Conservation (phyloP, 169 alveolate genomes). For the Perkinsus marinus region DNA sequence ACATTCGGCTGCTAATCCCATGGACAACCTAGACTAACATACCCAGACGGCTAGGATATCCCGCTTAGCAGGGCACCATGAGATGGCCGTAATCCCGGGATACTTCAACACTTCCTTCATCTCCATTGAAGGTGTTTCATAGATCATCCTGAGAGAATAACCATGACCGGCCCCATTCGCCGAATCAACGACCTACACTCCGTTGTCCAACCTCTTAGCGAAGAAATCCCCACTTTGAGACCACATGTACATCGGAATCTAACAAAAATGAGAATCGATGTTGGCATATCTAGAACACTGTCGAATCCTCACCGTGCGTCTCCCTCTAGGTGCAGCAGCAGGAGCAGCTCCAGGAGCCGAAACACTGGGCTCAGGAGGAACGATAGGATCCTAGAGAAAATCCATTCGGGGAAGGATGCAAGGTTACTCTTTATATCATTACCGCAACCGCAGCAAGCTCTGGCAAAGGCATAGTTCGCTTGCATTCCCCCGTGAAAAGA, state of each 20-base stretch:
- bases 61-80: not conserved
- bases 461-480: slow-evolving; percentile 11
- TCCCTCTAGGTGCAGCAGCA: not conserved
- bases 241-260: not conserved
- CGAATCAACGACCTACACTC: not conserved
- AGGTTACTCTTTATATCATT: not conserved
- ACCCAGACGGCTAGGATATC: not conserved
- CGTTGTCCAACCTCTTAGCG: not conserved
- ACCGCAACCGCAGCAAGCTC: not conserved
- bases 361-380: slow-evolving; percentile 12
- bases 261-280: not conserved
- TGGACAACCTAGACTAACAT: not conserved
- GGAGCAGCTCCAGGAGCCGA: slow-evolving; percentile 21
- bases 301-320: not conserved
- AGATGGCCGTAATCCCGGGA: slow-evolving; percentile 21
- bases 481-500: slow-evolving; percentile 24
- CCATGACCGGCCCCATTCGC: not conserved
- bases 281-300: not conserved
- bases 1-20: not conserved
- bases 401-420: not conserved
- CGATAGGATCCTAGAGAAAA: slow-evolving; percentile 21
- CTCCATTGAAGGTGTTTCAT: slow-evolving; percentile 26
- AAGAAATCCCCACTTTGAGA: not conserved
- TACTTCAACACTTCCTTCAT: slow-evolving; percentile 20
- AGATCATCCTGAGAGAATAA: not conserved